Conservation (phyloP, 495 filamentous ascomycete genomes). For the Penicillium parvum region DNA sequence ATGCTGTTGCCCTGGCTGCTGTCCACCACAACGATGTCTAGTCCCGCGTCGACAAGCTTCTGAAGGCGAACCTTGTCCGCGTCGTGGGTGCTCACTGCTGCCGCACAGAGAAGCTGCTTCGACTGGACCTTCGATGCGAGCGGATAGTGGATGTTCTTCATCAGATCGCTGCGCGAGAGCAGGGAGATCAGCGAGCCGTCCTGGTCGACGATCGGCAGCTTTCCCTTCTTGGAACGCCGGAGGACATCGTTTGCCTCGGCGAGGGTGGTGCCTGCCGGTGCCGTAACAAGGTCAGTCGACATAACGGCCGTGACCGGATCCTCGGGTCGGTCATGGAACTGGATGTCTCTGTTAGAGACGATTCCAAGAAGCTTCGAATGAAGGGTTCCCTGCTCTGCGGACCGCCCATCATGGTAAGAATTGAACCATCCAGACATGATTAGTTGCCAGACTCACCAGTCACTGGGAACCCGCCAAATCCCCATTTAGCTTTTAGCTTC, state of each 20-base stretch:
- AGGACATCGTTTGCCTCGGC: conserved; percentile 90
- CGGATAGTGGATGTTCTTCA: conserved; percentile 98
- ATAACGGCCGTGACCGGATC: conserved; percentile 85
- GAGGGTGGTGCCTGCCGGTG: conserved; percentile 76
- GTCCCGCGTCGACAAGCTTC: background rate
- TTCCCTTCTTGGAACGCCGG: conserved; percentile 95
- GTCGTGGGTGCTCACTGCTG: conserved; percentile 89
- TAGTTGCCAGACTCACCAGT: conserved; percentile 75
- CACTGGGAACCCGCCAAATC: conserved; percentile 97
- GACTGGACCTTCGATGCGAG: conserved; percentile 96
- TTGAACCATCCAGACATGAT: conserved; percentile 28
- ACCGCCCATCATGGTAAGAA: conserved; percentile 22
- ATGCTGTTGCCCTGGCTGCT: background rate
- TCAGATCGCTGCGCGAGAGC: conserved; percentile 93
- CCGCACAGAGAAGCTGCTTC: conserved; percentile 95
- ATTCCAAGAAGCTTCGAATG: conserved; percentile 94
- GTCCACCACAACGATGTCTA: background rate
- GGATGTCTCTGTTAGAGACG: conserved; percentile 94
- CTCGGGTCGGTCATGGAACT: conserved; percentile 73
- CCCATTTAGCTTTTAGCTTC: conserved; percentile 93
- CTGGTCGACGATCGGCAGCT: conserved; percentile 91
- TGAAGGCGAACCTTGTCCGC: conserved; percentile 81
- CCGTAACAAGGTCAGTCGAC: conserved; percentile 93
- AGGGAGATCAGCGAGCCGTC: conserved; percentile 86
- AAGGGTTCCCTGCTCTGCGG: conserved; percentile 73